These are phyloP conservation scores for Solanum virginianum DNA, from an alignment of 257 asterid genomes.

Conservation along the genomic window DNA sequence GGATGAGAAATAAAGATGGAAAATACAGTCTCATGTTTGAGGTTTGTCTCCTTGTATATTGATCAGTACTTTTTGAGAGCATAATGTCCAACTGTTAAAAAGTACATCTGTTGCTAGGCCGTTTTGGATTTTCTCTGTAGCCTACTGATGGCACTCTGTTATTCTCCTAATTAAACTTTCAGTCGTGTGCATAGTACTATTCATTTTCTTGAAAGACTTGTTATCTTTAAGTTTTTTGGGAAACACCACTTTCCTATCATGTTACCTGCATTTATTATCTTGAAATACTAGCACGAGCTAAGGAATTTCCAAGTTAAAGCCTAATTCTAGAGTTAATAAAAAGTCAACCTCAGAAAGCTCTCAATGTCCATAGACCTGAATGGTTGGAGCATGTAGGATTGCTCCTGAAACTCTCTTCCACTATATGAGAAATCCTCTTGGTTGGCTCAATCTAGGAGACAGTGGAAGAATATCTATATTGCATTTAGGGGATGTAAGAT, in stretches of 20 bases:
- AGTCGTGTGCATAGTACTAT: not conserved
- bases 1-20: constrained; percentile 98
- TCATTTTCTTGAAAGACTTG: not conserved
- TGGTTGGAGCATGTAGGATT: not conserved
- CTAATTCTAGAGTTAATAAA: not conserved
- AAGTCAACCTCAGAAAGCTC: not conserved
- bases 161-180: not conserved
- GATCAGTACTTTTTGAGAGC: not conserved
- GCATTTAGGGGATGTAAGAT: not conserved
- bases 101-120: not conserved
- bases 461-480: not conserved
- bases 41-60: constrained; percentile 32
- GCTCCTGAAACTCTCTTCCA: not conserved
- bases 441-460: not conserved
- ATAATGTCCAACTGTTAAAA: not conserved
- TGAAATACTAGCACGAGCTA: not conserved
- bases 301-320: not conserved
- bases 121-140: not conserved
- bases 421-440: not conserved
- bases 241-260: not conserved
- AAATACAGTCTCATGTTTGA: constrained; percentile 99
- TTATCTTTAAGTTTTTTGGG: not conserved
- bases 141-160: not conserved
- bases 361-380: not conserved
- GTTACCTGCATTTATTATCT: not conserved